These are phyloP conservation scores for Chloropicon primus DNA, from an alignment of 139 green algal genomes.

Conservation along the genomic window DNA sequence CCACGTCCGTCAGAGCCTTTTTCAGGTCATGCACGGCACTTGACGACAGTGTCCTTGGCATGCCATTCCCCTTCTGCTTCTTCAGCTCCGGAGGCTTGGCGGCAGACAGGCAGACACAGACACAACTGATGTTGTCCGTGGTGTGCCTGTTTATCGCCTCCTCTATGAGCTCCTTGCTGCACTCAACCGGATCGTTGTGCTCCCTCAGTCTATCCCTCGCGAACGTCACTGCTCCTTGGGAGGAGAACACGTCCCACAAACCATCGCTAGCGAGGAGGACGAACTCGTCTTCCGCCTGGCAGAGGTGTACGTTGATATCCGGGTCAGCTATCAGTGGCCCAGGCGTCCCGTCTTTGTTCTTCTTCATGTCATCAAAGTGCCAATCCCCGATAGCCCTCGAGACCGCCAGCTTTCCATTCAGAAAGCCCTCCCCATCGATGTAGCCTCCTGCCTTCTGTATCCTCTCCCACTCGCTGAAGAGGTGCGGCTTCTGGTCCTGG, in stretches of 20 bases:
- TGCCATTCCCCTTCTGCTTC: not conserved
- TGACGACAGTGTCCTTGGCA: not conserved
- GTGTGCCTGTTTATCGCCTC: constrained; percentile 58
- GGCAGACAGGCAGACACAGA: constrained; percentile 31
- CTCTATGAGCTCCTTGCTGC: constrained; percentile 46
- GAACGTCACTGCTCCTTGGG: constrained; percentile 54
- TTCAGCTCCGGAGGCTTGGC: constrained; percentile 14
- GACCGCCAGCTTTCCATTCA: constrained; percentile 89
- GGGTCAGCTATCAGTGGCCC: constrained; percentile 21
- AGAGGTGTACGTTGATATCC: constrained; percentile 50
- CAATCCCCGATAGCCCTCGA: constrained; percentile 86
- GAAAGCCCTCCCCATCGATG: constrained; percentile 80
- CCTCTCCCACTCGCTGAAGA: constrained; percentile 63
- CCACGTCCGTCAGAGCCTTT: not conserved
- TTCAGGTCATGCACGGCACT: not conserved
- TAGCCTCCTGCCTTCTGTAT: constrained; percentile 82
- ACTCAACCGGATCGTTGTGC: constrained; percentile 37
- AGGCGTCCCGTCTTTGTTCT: not conserved
- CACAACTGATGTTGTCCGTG: constrained; percentile 72
- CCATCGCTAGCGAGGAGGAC: constrained; percentile 81
- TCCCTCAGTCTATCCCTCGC: constrained; percentile 22
- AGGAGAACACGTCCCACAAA: constrained; percentile 83
- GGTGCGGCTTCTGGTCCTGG: constrained; percentile 92
- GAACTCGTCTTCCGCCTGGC: constrained; percentile 36
- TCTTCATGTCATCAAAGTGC: constrained; percentile 73